Evolutionary conservation across 352 stramenopile species (phyloP), one percentile per base, ranked within the genome.

Genomic region (Phytophthora tubulina): DNA sequence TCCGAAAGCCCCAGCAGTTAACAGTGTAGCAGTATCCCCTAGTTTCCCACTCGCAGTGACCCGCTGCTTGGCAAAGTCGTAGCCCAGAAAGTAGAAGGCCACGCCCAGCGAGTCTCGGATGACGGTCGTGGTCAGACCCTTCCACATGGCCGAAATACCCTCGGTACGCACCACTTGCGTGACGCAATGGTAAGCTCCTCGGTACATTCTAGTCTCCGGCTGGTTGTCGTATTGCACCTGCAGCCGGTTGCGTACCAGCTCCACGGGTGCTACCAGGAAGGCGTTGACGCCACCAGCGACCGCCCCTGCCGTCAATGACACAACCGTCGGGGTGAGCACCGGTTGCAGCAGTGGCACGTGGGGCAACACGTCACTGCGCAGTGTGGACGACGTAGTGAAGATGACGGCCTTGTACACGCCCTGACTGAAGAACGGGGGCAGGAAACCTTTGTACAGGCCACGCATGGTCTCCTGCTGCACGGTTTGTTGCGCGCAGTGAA

Each of bases 401-500:
- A 96, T 96, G 54, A 96, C 86, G 38, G 89, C 88, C 70, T 96
- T 96, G 85, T 96, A 96, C 51, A 96, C 78, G 1, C 85, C 89
- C 67, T 96, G 89, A 52, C 86, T 93, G 70, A 93, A 93, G 72
- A 96, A 95, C 4, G 89, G 89, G n/a, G 86, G 85, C 51, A 94
- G 75, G 45, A 96, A 94, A 38, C 89, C 89, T 58, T 94, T 95
- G 78, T 95, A 96, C 46, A 96, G 72, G 48, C 82, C 89, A 27
- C 67, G 74, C 44, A 89, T 60, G 6, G 85, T 84, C 74, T 96
- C 89, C 35, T 76, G 76, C 42, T 75, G 67, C 10, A 95, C 44
- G 14, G 88, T 96, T 71, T 88, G 79, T 31, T 71, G 32, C 6
- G 79, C 82, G 78, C 86, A 93, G 66, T 90, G 67, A 61, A 87